Percentiles rank a stretch among this genome's conserved stretches.
Conservation (phyloP, 208 protist genomes). For the Endotrypanum monterogeii region DNA sequence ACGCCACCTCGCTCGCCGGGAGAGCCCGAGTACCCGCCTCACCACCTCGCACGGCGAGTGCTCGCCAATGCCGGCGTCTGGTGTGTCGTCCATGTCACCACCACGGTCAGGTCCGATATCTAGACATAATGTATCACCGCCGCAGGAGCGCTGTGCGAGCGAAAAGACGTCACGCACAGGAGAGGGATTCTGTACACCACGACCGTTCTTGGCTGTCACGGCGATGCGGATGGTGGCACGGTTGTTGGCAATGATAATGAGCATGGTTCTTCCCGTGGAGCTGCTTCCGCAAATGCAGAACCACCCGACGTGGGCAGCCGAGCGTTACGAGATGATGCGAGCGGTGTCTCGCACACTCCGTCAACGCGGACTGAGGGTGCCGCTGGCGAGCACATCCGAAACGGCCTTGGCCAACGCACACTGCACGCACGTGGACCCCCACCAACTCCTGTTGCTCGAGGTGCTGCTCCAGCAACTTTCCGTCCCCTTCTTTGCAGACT, state of each 20-base stretch:
- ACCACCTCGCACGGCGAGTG: not conserved
- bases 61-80: not conserved
- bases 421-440: constrained; percentile 29
- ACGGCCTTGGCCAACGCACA: constrained; percentile 1
- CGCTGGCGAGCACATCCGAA: not conserved
- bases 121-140: not conserved
- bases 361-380: constrained; percentile 25
- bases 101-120: not conserved
- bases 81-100: not conserved
- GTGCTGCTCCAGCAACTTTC: constrained; percentile 49
- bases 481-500: constrained; percentile 68
- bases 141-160: not conserved
- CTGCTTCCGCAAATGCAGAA: constrained; percentile 15
- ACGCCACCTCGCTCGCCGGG: constrained; percentile 14
- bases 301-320: constrained; percentile 16
- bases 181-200: constrained; percentile 1
- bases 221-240: constrained; percentile 19
- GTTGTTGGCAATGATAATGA: constrained; percentile 22
- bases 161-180: not conserved
- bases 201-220: constrained; percentile 24
- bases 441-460: constrained; percentile 46
- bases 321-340: constrained; percentile 17
- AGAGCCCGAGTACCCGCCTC: constrained; percentile 19
- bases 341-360: constrained; percentile 22
- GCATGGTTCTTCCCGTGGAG: constrained; percentile 21